These are phyloP conservation scores for Thelephora terrestris DNA, from an alignment of 1,284 basidiomycete genomes.

Conservation along the genomic window DNA sequence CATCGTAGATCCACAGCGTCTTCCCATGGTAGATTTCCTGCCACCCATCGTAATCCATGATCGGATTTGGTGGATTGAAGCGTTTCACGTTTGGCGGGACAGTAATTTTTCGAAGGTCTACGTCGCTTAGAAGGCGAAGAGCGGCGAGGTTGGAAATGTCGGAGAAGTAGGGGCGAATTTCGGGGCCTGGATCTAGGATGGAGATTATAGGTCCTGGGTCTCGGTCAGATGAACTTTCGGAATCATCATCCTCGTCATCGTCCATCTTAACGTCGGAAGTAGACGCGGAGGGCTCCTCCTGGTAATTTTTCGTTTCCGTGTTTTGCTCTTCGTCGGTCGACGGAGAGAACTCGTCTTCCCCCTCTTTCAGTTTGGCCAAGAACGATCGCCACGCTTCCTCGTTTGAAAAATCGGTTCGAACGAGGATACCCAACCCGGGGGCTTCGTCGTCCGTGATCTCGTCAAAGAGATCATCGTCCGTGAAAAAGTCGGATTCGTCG, in stretches of 20 bases:
- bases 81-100: slow-evolving; percentile 30
- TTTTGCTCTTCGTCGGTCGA: slow-evolving; percentile 12
- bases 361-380: slow-evolving; percentile 34
- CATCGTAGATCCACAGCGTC: slow-evolving; percentile 66
- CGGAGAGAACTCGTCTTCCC: slow-evolving; percentile 38
- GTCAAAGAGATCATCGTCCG: slow-evolving; percentile 40
- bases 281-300: slow-evolving; percentile 17
- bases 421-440: slow-evolving; percentile 40
- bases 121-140: slow-evolving; percentile 62
- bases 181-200: slow-evolving; percentile 33
- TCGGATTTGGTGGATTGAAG: slow-evolving; percentile 38
- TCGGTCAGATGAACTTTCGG: slow-evolving; percentile 13
- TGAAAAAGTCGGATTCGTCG: slow-evolving; percentile 21
- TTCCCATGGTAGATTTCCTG: slow-evolving; percentile 67
- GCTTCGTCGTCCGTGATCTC: slow-evolving; percentile 20
- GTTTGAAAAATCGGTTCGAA: slow-evolving; percentile 60
- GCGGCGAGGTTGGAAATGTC: slow-evolving; percentile 52
- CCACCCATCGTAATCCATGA: slow-evolving; percentile 53
- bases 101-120: slow-evolving; percentile 46
- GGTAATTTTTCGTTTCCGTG: slow-evolving; percentile 16
- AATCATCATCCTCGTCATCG: slow-evolving; percentile 17
- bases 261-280: slow-evolving; percentile 28
- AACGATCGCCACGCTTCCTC: slow-evolving; percentile 56
- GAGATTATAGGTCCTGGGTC: slow-evolving; percentile 31
- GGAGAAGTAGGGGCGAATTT: slow-evolving; percentile 32